These are phyloP conservation scores for Hemileccinum rubropunctum DNA, from an alignment of 768 basidiomycete species.

Conservation along the genomic window DNA sequence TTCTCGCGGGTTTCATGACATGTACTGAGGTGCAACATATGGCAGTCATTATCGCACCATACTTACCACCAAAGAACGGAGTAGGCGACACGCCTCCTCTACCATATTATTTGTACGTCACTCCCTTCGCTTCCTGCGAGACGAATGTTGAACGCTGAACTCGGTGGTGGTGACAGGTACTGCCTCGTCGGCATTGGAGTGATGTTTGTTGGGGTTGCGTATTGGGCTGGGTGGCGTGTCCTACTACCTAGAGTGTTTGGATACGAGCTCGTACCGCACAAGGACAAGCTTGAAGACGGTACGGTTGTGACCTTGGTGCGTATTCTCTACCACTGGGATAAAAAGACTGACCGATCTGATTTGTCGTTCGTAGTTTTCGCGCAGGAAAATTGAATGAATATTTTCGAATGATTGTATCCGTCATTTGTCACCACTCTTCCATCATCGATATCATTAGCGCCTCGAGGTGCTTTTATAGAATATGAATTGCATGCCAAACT, in stretches of 20 bases:
- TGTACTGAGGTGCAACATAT: constrained; percentile 22
- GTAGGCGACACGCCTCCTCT: constrained; percentile 60
- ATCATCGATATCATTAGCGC: too few species aligned
- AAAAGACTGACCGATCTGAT: neutral
- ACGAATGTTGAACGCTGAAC: constrained; percentile 34
- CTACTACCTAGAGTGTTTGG: constrained; percentile 47
- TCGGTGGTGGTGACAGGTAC: constrained; percentile 37
- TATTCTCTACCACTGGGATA: neutral
- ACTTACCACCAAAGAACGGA: constrained; percentile 50
- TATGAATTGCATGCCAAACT: too few species aligned
- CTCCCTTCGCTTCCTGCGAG: neutral
- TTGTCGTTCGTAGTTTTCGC: constrained; percentile 10
- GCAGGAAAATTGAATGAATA: neutral
- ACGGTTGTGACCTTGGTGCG: constrained; percentile 53
- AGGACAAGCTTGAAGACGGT: constrained; percentile 48
- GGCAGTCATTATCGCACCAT: constrained; percentile 53
- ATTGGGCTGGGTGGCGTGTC: constrained; percentile 56
- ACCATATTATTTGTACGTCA: constrained; percentile 50
- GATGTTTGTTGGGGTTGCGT: constrained; percentile 44
- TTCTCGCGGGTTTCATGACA: constrained; percentile 16
- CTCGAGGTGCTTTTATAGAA: too few species aligned
- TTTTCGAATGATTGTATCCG: neutral
- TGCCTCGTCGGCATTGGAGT: constrained; percentile 52
- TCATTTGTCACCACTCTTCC: too few species aligned
- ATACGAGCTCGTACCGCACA: constrained; percentile 47